Evolutionary conservation across 23 red algal genomes (phyloP), one percentile per base, ranked within the genome.

Genomic region (Gracilariopsis chorda): DNA sequence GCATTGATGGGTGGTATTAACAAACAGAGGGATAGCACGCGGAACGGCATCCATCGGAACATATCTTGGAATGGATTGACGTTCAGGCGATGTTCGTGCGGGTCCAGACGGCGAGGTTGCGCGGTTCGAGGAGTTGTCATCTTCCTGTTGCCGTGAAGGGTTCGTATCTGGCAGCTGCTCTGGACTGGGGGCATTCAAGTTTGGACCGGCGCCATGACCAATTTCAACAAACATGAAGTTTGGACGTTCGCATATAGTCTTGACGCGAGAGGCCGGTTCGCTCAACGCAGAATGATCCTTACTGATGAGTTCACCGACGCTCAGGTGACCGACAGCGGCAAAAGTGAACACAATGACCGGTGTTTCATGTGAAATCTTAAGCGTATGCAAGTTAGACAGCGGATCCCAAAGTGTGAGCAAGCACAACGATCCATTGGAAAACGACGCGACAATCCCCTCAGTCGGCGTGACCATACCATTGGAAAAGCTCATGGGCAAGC

Each of bases 371-470:
- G 73, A 33, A 39, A 82, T 62, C 25, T 82, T 80, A 7, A 91
- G 58, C 30, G 12, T 19, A 36, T 91, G 51, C 35, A 82, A 25
- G 51, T 51, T 29, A 40, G 40, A 51, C 28, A 93, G 52, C 2
- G 95, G 90, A 45, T 97, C 86, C 46, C 79, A 46, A n/a, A 97
- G 46, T 7, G 95, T 97, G 3, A 97, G 81, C 37, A 82, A 23
- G 29, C 76, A 84, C 36, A 90, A 70, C 0, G 88, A 87, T 30
- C 89, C 95, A 45, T 97, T 97, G 17, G 95, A 90, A 69, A 86
- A 97, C 8, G 90, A 83, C n/a, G 93, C 90, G 28, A 87, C 86
- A 28, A 93, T 82, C 3, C 95, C 95, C 65, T 93, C 84, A 2
- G 91, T 85, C n/a, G 75, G 62, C 27, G 59, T 78, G 65, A 81